Base-by-base conservation (phyloP, 1,284 basidiomycete genomes). In the Bondarzewia mesenterica region DNA sequence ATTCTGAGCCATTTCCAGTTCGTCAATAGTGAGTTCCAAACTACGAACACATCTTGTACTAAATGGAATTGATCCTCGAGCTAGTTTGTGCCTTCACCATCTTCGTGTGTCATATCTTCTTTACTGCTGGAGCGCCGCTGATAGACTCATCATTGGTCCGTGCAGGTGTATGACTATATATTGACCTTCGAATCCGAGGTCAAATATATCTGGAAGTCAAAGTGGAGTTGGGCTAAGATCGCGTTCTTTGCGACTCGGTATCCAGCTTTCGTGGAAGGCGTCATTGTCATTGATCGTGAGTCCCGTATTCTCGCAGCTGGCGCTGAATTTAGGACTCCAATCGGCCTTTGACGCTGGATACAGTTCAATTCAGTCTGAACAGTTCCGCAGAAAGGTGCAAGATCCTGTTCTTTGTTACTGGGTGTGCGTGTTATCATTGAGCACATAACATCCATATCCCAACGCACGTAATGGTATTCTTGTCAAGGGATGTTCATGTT, bases 141-240 rank as follows among this genome's bases (percentile, higher is more conserved):
- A n/a, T n/a, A n/a, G n/a, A n/a, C n/a, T n/a, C n/a, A n/a, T 32
- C 29, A 32, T 10, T 32, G 2, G 7, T 10, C n/a, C 12, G 6
- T 4, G n/a, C 21, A 29, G 21, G n/a, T n/a, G 10, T 40, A 40
- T 18, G 38, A 8, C 39, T 27, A 41, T 43, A 7, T 27, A 6
- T 27, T 40, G 35, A 45, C 29, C 21, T 52, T 44, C 23, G 37
- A 22, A 43, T 27, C 16, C 10, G 38, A 40, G 38, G 38, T 40
- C 10, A 16, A 18, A 4, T 40, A 18, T 16, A 22, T 40, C 4
- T 40, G 38, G 38, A 3, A 10, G n/a, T 40, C 38, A 40, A 40
- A 40, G 4, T 40, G 38, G 38, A 40, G 38, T 18, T 16, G 16
- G 16, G 21, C 20, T 10, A 40, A 40, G 21, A 18, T 14, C 4